Evolutionary conservation across 768 basidiomycete species (phyloP).

Genomic region (Vararia minispora): DNA sequence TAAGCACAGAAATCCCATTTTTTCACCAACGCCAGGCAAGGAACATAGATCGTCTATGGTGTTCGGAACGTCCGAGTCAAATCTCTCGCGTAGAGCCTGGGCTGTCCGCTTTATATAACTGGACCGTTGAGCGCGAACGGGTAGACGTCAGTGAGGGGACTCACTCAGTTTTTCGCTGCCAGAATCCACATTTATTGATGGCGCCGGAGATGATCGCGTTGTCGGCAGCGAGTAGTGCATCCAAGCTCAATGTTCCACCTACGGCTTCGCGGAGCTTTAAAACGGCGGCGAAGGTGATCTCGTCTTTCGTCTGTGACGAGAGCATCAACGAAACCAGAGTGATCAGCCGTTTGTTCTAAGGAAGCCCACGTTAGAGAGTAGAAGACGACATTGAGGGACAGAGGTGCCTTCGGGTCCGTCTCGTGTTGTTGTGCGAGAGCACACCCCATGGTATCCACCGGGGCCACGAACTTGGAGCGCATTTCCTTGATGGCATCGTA

Average conservation of each 20-base stretch:
- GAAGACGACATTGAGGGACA: not conserved
- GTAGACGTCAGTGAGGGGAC: slow-evolving; percentile 16
- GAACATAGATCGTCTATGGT: slow-evolving; percentile 83
- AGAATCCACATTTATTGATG: slow-evolving; percentile 88
- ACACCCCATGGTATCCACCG: slow-evolving; percentile 92
- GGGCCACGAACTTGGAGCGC: slow-evolving; percentile 62
- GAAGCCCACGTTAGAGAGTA: too few species aligned
- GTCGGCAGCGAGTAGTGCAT: slow-evolving; percentile 55
- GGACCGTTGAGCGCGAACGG: not conserved
- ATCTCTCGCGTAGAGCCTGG: slow-evolving; percentile 53
- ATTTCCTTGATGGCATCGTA: slow-evolving; percentile 69
- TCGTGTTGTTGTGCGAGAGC: slow-evolving; percentile 57
- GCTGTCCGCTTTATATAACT: slow-evolving; percentile 75
- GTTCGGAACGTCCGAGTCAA: slow-evolving; percentile 77
- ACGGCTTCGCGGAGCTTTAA: slow-evolving; percentile 58
- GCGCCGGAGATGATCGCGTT: slow-evolving; percentile 55
- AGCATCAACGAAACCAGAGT: slow-evolving; percentile 92
- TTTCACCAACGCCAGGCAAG: slow-evolving; percentile 87
- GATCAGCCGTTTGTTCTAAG: slow-evolving; percentile 75
- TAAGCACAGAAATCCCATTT: slow-evolving; percentile 86
- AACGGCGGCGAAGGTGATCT: slow-evolving; percentile 75
- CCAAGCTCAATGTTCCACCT: slow-evolving; percentile 70
- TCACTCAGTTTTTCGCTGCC: slow-evolving; percentile 78
- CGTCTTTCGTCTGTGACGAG: slow-evolving; percentile 91
- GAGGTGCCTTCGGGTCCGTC: slow-evolving; percentile 49